phyloP scores from a whole-genome alignment of 257 asterid genomes.

The Oldenlandia corymbosa region DNA sequence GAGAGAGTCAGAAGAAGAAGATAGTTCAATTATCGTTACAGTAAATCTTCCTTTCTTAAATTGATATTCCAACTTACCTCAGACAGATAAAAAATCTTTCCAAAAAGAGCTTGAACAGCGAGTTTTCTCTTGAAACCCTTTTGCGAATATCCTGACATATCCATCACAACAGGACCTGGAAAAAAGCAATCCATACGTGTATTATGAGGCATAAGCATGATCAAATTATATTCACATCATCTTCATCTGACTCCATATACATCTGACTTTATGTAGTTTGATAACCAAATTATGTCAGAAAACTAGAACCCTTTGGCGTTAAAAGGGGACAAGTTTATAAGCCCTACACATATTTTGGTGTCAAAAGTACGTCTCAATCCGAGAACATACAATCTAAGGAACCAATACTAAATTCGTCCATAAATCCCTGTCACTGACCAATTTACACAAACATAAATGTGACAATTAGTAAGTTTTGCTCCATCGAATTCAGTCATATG shows the following conservation, averaged over 20 bases:
- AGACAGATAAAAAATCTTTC: slow-evolving; percentile 76
- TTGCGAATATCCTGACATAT: slow-evolving; percentile 72
- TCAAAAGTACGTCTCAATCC: not conserved
- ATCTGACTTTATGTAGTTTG: not conserved
- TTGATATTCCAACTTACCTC: slow-evolving; percentile 41
- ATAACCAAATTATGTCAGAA: not conserved
- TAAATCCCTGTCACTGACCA: not conserved
- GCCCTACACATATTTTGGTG: not conserved
- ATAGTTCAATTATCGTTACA: not conserved
- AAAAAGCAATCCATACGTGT: slow-evolving; percentile 24
- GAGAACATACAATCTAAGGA: not conserved
- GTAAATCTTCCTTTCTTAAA: not conserved
- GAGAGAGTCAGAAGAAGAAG: not conserved
- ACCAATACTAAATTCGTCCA: not conserved
- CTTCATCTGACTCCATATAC: not conserved
- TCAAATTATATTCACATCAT: not conserved
- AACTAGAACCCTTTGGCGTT: not conserved
- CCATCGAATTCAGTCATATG: not conserved
- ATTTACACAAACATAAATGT: not conserved
- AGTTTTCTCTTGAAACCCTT: slow-evolving; percentile 88
- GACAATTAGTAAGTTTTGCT: not conserved
- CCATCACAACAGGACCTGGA: slow-evolving; percentile 96
- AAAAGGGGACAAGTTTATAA: not conserved
- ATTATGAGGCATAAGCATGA: slow-evolving; percentile 8
- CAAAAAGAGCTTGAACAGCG: slow-evolving; percentile 85